These are phyloP conservation scores for Annulohypoxylon bovei DNA, from an alignment of 495 filamentous ascomycete species.

Conservation along the genomic window DNA sequence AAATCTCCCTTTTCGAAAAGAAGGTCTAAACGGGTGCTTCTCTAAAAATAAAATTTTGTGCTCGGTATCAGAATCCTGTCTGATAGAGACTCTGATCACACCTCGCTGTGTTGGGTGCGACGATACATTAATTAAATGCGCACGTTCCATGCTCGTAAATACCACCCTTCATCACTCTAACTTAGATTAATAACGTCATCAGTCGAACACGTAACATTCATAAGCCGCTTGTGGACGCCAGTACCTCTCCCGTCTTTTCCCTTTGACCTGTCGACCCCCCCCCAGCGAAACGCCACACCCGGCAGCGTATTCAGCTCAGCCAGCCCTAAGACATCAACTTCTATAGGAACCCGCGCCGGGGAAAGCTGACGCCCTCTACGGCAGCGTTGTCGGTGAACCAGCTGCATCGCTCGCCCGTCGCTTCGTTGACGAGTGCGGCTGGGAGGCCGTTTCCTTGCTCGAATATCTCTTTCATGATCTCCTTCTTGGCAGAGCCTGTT, in stretches of 20 bases:
- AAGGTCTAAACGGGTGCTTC: slow-evolving; percentile 2
- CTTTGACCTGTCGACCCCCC: not conserved
- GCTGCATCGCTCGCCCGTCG: slow-evolving; percentile 82
- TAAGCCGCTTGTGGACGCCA: slow-evolving; percentile 20
- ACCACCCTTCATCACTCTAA: slow-evolving; percentile 24
- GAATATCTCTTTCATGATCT: slow-evolving; percentile 91
- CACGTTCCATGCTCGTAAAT: slow-evolving; percentile 38
- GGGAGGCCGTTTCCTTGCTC: slow-evolving; percentile 81
- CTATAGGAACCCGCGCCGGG: slow-evolving; percentile 62
- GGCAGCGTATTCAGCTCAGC: not conserved
- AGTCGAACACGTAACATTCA: slow-evolving; percentile 23
- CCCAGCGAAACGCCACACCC: not conserved
- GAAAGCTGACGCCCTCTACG: slow-evolving; percentile 83
- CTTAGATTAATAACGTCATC: slow-evolving; percentile 22
- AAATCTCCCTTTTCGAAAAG: slow-evolving; percentile 5
- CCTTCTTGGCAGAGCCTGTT: slow-evolving; percentile 88
- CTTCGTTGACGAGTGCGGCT: slow-evolving; percentile 85
- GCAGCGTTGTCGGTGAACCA: slow-evolving; percentile 94
- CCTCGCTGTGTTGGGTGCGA: slow-evolving; percentile 41
- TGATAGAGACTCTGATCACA: slow-evolving; percentile 31
- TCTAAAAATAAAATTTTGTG: slow-evolving; percentile 5
- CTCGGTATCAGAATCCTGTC: slow-evolving; percentile 44
- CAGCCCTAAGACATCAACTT: not conserved
- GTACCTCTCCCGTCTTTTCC: slow-evolving; percentile 1
- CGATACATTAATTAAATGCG: slow-evolving; percentile 36